phyloP scores from a whole-genome alignment of 1,284 basidiomycete species.

The Puccinia polysora region DNA sequence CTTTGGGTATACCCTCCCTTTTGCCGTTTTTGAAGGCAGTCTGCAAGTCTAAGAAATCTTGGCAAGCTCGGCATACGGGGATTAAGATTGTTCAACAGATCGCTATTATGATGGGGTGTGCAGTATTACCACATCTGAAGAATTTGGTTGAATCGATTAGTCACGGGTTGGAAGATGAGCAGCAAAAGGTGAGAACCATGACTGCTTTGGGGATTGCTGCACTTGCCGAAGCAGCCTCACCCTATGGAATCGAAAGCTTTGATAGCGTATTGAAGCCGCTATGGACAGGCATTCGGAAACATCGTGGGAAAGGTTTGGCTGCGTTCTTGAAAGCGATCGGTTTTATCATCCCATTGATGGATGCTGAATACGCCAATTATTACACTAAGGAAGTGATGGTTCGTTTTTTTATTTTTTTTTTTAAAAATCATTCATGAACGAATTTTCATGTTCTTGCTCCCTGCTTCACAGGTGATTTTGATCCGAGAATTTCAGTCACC shows the following conservation, averaged over 20 bases:
- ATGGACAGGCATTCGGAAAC: constrained; percentile 95
- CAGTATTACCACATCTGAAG: constrained; percentile 92
- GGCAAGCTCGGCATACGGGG: constrained; percentile 98
- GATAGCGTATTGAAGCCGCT: constrained; percentile 96
- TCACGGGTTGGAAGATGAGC: constrained; percentile 91
- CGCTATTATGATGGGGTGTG: constrained; percentile 99
- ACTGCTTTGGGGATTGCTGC: constrained; percentile 94
- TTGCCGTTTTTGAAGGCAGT: constrained; percentile 98
- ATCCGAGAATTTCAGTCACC: constrained; percentile 99
- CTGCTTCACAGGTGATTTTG: constrained; percentile 78
- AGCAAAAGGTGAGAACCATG: constrained; percentile 99
- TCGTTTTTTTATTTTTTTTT: background rate
- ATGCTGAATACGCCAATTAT: constrained; percentile 95
- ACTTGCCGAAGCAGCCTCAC: constrained; percentile 91
- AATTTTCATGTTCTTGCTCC: background rate
- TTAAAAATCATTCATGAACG: background rate
- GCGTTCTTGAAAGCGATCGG: constrained; percentile 99
- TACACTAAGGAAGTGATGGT: constrained; percentile 74
- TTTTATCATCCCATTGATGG: constrained; percentile 99
- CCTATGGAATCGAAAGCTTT: constrained; percentile 99
- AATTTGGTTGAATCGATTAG: constrained; percentile 96
- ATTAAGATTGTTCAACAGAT: constrained; percentile 99
- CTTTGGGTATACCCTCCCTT: constrained; percentile 92
- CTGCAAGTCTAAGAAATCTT: constrained; percentile 97
- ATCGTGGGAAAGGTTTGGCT: constrained; percentile 94